Evolutionary conservation across 495 filamentous ascomycete species (phyloP).

Genomic region (Hypoxylon lenormandii): DNA sequence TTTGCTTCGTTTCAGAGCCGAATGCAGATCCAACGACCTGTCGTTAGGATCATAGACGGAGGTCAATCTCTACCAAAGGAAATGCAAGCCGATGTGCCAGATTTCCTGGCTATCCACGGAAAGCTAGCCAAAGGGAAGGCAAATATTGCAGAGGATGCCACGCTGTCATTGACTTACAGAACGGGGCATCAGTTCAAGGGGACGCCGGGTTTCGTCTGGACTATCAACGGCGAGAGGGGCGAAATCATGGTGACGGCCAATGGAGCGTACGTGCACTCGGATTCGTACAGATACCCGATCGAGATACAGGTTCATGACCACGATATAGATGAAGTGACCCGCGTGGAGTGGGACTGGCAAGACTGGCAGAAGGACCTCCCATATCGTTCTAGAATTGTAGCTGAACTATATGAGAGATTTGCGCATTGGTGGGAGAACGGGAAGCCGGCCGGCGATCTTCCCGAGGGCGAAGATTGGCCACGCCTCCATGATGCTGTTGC

Average conservation of each 20-base stretch:
- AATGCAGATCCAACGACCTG: conserved; percentile 62
- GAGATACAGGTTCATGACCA: conserved; percentile 61
- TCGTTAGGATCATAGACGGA: conserved; percentile 50
- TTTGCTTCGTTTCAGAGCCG: conserved; percentile 52
- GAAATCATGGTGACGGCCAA: conserved; percentile 63
- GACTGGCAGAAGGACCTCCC: conserved; percentile 57
- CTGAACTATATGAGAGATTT: conserved; percentile 63
- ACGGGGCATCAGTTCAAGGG: conserved; percentile 64
- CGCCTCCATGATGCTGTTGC: conserved; percentile 39
- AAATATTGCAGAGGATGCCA: conserved; percentile 48
- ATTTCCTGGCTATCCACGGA: conserved; percentile 63
- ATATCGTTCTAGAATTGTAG: conserved; percentile 57
- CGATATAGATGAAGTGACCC: conserved; percentile 55
- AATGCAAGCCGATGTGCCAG: conserved; percentile 55
- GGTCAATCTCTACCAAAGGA: conserved; percentile 46
- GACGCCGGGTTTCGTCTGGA: conserved; percentile 64
- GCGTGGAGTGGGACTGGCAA: conserved; percentile 58
- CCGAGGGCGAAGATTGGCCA: conserved; percentile 45
- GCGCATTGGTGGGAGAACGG: conserved; percentile 47
- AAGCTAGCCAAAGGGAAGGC: conserved; percentile 49
- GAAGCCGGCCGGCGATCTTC: conserved; percentile 14
- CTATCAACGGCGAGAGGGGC: conserved; percentile 66
- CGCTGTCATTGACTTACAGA: conserved; percentile 61
- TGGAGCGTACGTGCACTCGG: conserved; percentile 54
- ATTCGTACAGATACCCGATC: conserved; percentile 47